Evolutionary conservation across 2,329 filamentous ascomycete genomes (phyloP), one percentile per base, ranked within the genome.

Genomic region (Pseudogymnoascus sp.): DNA sequence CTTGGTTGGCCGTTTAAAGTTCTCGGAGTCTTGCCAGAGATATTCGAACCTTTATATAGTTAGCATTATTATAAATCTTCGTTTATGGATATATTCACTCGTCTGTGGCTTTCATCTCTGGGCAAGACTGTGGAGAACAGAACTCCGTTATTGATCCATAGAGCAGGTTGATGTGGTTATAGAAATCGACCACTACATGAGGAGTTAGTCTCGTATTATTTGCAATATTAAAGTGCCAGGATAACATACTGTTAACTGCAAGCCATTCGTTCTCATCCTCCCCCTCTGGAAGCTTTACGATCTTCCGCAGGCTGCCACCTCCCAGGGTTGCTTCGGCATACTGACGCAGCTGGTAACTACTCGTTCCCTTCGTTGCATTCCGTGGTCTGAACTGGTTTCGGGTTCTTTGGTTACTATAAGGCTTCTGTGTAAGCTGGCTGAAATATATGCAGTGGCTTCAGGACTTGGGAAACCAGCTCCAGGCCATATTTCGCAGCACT

Each of bases 51-150:
- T 93, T 63, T 1, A 9, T 31, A 29, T 58, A 54, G 47, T 57
- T 24, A 60, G 10, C 41, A 8, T 4, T 61, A 24, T 62, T 40
- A 61, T 59, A 6, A 11, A 9, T 6, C 35, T 35, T 36, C n/a
- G 3, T 10, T 59, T 11, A 10, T 17, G 17, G 29, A 5, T 15
- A 35, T 54, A 67, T 84, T 66, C 82, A 94, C 88, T 99, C 94
- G 77, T 99, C 95, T 8, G 94, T 99, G n/a, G 94, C 94, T 77
- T 99, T 99, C 94, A 99, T 99, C 78, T 97, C 94, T 0, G 94
- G 94, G 74, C 94, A 99, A 66, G 92, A 92, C 73, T 94, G 89
- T 33, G 94, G 93, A 26, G 94, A 97, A 81, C 94, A 99, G 77
- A 99, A 99, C 74, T 99, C 94, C 63, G 94, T 99, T 73, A 99